Percentiles rank a stretch among this genome's conserved stretches.
These are phyloP conservation scores for Chlorella sp. DNA, from an alignment of 139 green algal genomes.

Conservation along the genomic window DNA sequence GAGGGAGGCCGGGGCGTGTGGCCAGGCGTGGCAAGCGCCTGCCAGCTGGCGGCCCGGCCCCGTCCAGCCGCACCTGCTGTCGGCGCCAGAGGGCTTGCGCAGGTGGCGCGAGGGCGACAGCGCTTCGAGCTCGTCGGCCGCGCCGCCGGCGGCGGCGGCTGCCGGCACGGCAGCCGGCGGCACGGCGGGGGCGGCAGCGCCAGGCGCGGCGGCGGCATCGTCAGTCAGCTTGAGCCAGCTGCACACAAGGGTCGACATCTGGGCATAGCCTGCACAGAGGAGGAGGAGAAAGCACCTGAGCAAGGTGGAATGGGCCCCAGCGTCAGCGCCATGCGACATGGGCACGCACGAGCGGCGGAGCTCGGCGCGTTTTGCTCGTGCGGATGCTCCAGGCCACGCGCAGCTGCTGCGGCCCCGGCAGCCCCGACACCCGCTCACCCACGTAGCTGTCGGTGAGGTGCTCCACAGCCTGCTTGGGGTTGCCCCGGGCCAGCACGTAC, in stretches of 20 bases:
- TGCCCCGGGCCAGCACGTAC: slow-evolving; percentile 60
- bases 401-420: neutral
- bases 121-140: no score
- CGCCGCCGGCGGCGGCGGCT: neutral
- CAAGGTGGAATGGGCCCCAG: neutral
- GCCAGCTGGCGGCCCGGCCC: no score
- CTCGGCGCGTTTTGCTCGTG: neutral
- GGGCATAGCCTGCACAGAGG: slow-evolving; percentile 56
- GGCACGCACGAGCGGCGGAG: neutral
- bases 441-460: slow-evolving; percentile 68
- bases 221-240: slow-evolving; percentile 50
- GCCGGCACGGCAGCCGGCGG: neutral
- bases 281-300: neutral
- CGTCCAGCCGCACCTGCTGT: no score
- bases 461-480: slow-evolving; percentile 60
- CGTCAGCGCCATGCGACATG: neutral
- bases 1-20: no score
- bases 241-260: slow-evolving; percentile 69
- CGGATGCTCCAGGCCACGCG: neutral
- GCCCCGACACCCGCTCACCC: slow-evolving; percentile 27
- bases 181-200: neutral
- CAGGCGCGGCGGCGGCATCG: neutral
- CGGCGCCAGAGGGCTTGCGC: no score
- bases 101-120: no score
- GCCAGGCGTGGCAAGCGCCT: no score